These are phyloP conservation scores for Aspergillus carlsbadensis DNA, from an alignment of 495 filamentous ascomycete genomes.

Conservation along the genomic window DNA sequence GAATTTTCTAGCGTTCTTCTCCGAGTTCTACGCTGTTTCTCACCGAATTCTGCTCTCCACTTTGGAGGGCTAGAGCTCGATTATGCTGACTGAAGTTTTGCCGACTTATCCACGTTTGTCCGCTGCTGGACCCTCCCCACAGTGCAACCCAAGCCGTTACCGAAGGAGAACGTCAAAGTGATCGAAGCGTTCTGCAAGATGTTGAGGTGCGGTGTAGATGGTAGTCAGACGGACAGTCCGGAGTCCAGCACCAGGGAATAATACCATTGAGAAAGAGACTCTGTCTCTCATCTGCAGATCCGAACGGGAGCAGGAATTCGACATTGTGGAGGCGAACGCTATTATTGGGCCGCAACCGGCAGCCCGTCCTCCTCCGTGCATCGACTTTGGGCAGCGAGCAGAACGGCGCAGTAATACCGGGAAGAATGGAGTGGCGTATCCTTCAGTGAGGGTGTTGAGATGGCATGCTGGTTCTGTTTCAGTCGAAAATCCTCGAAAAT, in stretches of 20 bases:
- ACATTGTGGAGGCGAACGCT: conserved; percentile 19
- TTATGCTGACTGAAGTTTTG: too few species aligned
- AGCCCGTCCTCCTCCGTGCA: conserved; percentile 12
- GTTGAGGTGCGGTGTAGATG: conserved; percentile 5
- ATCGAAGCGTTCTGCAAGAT: neutral
- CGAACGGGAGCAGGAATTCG: conserved; percentile 11
- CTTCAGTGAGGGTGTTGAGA: neutral
- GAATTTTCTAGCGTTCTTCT: conserved; percentile 26
- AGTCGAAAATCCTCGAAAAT: neutral
- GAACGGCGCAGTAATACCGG: conserved; percentile 5
- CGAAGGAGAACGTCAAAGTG: too few species aligned
- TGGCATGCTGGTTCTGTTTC: neutral
- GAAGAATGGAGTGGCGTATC: conserved; percentile 2
- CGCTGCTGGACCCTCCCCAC: too few species aligned
- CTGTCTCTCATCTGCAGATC: conserved; percentile 12
- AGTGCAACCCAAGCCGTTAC: too few species aligned
- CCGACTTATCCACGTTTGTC: too few species aligned
- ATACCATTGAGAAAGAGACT: conserved; percentile 8
- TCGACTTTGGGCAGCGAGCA: conserved; percentile 23
- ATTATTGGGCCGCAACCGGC: conserved; percentile 25
- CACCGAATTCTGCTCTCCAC: conserved; percentile 15
- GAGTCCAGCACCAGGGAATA: neutral
- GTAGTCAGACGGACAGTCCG: neutral
- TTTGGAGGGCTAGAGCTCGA: neutral
- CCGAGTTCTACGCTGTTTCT: conserved; percentile 16